Conservation (phyloP, 768 basidiomycete species). For the Phylloporus scabripes region DNA sequence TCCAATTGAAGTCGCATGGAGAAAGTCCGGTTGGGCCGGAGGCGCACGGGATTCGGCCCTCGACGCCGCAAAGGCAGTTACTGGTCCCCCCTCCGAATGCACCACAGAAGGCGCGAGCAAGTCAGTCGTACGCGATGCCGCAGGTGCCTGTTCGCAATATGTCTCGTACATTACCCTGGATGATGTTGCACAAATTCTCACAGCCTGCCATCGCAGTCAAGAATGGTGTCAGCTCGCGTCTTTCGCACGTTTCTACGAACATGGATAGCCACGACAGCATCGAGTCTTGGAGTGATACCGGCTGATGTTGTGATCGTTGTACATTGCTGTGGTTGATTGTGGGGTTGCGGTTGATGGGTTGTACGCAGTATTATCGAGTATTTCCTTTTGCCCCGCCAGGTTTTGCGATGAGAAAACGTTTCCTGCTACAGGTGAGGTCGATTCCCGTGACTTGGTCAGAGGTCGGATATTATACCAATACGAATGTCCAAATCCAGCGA, state of each 20-base stretch:
- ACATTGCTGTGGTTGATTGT: conserved; percentile 5
- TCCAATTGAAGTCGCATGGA: conserved; percentile 7
- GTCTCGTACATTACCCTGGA: conserved; percentile 27
- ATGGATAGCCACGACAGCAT: conserved; percentile 30
- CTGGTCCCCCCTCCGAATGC: conserved; percentile 18
- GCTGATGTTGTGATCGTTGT: background rate
- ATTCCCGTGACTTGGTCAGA: background rate
- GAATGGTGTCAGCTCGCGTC: conserved; percentile 5
- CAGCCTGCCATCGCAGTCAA: conserved; percentile 1
- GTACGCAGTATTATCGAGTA: conserved; percentile 1
- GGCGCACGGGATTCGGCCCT: conserved; percentile 1
- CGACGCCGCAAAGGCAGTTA: conserved; percentile 20
- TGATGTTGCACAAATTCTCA: conserved; percentile 15
- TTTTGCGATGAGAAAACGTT: background rate
- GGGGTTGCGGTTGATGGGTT: conserved; percentile 6
- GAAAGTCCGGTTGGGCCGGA: background rate
- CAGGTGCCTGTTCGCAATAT: conserved; percentile 13
- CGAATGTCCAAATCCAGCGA: background rate
- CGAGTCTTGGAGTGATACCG: conserved; percentile 32
- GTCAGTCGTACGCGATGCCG: conserved; percentile 7
- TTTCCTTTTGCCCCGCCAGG: background rate
- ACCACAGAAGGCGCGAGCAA: conserved; percentile 23
- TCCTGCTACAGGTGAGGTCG: background rate
- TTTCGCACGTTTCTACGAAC: conserved; percentile 6
- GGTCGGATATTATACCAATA: background rate